Percentiles rank a stretch among this genome's conserved stretches.
Evolutionary conservation across 371 early-diverging fungal genomes (phyloP).

Genomic region (Lichtheimia ramosa): DNA sequence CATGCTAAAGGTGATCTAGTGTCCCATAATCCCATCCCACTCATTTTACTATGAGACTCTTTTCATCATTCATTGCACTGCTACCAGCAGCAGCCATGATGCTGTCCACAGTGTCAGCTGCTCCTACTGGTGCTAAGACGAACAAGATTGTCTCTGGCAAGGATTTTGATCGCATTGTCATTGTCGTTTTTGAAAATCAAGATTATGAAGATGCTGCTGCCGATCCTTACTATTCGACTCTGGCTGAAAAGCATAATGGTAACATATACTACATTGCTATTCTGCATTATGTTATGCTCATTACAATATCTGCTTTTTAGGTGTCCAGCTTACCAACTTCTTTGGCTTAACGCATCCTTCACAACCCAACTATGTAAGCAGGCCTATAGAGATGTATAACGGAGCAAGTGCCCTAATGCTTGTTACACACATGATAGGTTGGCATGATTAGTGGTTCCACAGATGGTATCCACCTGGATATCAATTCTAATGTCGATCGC

Average conservation of each 20-base stretch:
- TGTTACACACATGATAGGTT: constrained; percentile 12
- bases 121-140: too few relatives aligned
- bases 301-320: constrained; percentile 5
- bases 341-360: constrained; percentile 38
- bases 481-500: constrained; percentile 24
- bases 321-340: constrained; percentile 41
- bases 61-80: too few relatives aligned
- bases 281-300: neutral
- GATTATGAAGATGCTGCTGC: constrained; percentile 27
- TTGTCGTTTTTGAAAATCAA: constrained; percentile 41
- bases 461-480: constrained; percentile 28
- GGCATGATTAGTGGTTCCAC: constrained; percentile 38
- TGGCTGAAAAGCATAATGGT: constrained; percentile 30
- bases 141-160: constrained; percentile 21
- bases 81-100: too few relatives aligned
- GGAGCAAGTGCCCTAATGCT: neutral
- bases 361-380: constrained; percentile 30
- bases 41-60: too few relatives aligned
- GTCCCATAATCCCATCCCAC: too few relatives aligned
- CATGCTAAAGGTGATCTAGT: too few relatives aligned
- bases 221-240: constrained; percentile 32
- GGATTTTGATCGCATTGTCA: constrained; percentile 39
- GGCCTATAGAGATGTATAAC: neutral
- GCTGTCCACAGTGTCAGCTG: too few relatives aligned
- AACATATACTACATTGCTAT: neutral